Percentiles rank a stretch among this genome's conserved stretches.
Conservation (phyloP, 257 asterid species). For the Forsythia suspensa region DNA sequence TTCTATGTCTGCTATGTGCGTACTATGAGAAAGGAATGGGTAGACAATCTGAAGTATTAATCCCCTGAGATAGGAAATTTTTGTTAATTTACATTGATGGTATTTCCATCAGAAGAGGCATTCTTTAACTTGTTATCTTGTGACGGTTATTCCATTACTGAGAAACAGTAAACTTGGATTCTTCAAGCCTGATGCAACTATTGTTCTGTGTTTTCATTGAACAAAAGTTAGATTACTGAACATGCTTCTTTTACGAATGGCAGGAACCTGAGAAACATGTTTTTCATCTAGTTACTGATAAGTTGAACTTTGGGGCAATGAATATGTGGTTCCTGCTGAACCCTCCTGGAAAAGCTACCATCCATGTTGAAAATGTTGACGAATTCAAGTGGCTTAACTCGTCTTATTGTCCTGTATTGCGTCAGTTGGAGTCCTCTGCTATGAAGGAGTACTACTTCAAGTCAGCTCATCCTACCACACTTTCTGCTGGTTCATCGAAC, state of each 20-base stretch:
- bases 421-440: conserved; percentile 90
- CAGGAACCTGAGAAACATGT: conserved; percentile 97
- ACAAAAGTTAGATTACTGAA: conserved; percentile 4
- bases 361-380: conserved; percentile 94
- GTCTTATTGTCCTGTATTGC: conserved; percentile 86
- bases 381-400: conserved; percentile 97
- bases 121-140: not conserved
- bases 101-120: not conserved
- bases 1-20: not conserved
- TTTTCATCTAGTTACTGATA: conserved; percentile 96
- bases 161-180: not conserved
- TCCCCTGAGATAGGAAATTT: not conserved
- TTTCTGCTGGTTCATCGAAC: conserved; percentile 87
- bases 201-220: not conserved
- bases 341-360: conserved; percentile 98
- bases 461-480: conserved; percentile 90
- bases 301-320: conserved; percentile 98
- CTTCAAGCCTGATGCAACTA: not conserved
- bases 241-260: conserved; percentile 7
- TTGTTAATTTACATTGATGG: not conserved
- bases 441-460: conserved; percentile 97
- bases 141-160: not conserved
- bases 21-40: not conserved
- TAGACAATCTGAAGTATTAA: not conserved
- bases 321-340: conserved; percentile 99